phyloP scores from a whole-genome alignment of 306 rosid genomes.

The Heteromeles arbutifolia region DNA sequence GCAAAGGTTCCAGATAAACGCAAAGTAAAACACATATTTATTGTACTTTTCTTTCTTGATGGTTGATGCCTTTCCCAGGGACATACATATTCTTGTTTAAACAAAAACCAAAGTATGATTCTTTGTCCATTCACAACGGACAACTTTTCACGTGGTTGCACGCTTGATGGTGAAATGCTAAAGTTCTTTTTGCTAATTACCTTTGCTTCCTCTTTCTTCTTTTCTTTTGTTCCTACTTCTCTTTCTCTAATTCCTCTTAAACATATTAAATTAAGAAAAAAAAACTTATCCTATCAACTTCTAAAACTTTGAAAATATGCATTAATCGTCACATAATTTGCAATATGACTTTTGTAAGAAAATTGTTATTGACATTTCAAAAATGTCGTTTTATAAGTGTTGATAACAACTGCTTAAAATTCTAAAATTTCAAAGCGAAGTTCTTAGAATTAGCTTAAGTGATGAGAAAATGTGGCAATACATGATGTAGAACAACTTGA shows the following conservation, averaged over 20 bases:
- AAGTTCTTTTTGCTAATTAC: conserved; percentile 9
- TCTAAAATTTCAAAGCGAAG: too few species aligned
- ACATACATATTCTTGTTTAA: background rate
- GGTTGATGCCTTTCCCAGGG: conserved; percentile 6
- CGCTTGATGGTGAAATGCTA: background rate
- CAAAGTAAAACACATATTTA: background rate
- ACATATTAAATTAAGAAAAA: background rate
- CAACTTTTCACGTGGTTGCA: conserved; percentile 6
- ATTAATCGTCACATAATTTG: too few species aligned
- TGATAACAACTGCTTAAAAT: too few species aligned
- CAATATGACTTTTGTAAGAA: too few species aligned
- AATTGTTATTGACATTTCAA: too few species aligned
- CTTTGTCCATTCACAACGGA: background rate
- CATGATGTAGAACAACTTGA: too few species aligned
- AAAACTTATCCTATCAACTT: too few species aligned
- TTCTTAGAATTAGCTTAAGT: too few species aligned
- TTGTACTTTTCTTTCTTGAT: conserved; percentile 5
- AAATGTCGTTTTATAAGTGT: too few species aligned
- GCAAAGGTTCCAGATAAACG: background rate
- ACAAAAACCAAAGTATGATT: conserved; percentile 1
- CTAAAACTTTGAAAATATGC: too few species aligned
- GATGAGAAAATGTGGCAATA: too few species aligned
- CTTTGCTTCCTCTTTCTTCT: conserved; percentile 18
- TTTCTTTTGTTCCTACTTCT: background rate
- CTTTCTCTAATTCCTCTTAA: background rate